A percentile compares a stretch with the other conserved stretches of the same genome.
Conservation (phyloP, 345 rosid genomes). For the Sisymbrium altissimum region DNA sequence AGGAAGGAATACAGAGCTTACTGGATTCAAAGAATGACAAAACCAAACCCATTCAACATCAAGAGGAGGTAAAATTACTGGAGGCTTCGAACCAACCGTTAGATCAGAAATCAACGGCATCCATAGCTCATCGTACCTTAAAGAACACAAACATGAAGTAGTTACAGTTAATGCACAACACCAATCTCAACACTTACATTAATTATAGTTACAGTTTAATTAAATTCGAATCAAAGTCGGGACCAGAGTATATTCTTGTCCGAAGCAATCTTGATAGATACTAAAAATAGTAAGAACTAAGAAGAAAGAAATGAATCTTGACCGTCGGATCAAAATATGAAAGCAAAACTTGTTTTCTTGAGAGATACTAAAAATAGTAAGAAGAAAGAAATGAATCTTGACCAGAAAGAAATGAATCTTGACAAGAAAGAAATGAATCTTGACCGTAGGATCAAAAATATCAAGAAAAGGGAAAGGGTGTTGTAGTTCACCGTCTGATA, state of each 20-base stretch:
- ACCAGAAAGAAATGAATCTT: not conserved
- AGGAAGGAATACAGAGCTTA: conserved; percentile 25
- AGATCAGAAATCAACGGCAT: conserved; percentile 89
- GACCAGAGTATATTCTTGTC: not conserved
- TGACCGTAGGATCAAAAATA: no score
- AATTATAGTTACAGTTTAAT: no score
- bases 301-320: not conserved
- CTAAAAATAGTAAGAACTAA: not conserved
- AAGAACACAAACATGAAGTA: not conserved
- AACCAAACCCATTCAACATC: conserved; percentile 99
- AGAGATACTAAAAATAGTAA: not conserved
- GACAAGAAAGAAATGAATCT: not conserved
- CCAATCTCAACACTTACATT: not conserved
- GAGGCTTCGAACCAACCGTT: conserved; percentile 56
- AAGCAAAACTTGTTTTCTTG: no score
- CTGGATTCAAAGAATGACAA: conserved; percentile 87
- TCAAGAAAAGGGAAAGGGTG: not conserved
- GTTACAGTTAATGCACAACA: not conserved
- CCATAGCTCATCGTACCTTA: conserved; percentile 90
- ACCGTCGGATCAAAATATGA: conserved; percentile 15
- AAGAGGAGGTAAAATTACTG: conserved; percentile 76
- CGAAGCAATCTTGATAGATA: not conserved
- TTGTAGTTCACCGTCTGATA: conserved; percentile 53
- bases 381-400: no score
- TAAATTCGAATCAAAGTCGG: no score